Percentiles rank a stretch among this genome's conserved stretches.
Conservation (phyloP, 306 rosid genomes). For the Dicorynia guianensis region DNA sequence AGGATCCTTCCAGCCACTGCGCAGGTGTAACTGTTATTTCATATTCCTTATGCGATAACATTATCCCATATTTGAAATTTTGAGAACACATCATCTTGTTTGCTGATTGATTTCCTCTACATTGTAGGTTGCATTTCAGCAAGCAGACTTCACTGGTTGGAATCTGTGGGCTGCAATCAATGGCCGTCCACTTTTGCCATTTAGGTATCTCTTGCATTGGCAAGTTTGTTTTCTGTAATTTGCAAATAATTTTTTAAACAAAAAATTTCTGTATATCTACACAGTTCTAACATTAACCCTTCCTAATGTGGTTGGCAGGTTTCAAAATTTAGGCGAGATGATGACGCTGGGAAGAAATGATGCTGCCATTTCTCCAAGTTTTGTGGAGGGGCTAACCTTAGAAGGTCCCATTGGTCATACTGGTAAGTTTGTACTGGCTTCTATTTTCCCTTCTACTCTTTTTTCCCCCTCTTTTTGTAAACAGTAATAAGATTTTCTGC, state of each 20-base stretch:
- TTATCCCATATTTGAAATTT: constrained; percentile 8
- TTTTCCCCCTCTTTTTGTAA: neutral
- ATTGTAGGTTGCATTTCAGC: constrained; percentile 92
- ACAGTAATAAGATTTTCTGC: constrained; percentile 12
- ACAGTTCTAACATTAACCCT: constrained; percentile 20
- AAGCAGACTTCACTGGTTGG: constrained; percentile 98
- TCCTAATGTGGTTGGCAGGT: constrained; percentile 55
- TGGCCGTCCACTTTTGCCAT: constrained; percentile 92
- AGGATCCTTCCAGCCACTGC: constrained; percentile 96
- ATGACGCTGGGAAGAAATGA: constrained; percentile 90
- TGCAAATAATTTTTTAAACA: constrained; percentile 3
- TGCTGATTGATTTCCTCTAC: constrained; percentile 39
- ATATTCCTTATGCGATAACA: constrained; percentile 22
- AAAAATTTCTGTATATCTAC: neutral
- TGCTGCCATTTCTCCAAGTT: constrained; percentile 91
- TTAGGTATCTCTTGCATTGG: constrained; percentile 60
- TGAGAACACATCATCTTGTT: constrained; percentile 20
- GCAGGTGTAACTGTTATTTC: constrained; percentile 56
- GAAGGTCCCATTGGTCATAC: constrained; percentile 92
- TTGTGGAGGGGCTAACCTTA: constrained; percentile 85
- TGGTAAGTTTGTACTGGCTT: constrained; percentile 52
- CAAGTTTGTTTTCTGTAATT: constrained; percentile 19
- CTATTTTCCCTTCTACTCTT: neutral
- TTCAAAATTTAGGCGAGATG: constrained; percentile 98
- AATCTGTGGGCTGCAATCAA: constrained; percentile 98